Conservation (phyloP, 2,329 filamentous ascomycete genomes). For the Aspergillus texensis region DNA sequence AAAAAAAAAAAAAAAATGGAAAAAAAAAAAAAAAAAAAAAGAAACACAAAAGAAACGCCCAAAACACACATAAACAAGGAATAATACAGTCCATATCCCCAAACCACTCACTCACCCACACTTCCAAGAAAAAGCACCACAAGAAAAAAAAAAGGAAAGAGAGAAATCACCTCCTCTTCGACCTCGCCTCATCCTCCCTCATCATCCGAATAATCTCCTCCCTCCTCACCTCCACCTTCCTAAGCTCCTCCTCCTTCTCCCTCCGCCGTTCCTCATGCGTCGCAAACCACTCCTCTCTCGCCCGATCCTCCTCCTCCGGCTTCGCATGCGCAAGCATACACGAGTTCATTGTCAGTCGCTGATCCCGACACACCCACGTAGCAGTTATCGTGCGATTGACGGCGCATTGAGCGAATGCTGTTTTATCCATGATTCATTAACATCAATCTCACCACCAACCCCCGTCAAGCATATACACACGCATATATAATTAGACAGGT, state of each 20-base stretch:
- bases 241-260: conserved; percentile 66
- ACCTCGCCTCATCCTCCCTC: conserved; percentile 39
- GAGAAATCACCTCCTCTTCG: conserved; percentile 1
- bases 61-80: not conserved
- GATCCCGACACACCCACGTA: conserved; percentile 78
- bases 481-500: not conserved
- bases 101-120: not conserved
- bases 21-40: too few relatives aligned
- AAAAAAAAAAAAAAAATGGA: too few relatives aligned
- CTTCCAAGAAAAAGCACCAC: too few relatives aligned
- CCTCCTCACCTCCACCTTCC: conserved; percentile 41
- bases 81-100: not conserved
- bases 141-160: not conserved
- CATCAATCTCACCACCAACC: not conserved
- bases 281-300: conserved; percentile 91
- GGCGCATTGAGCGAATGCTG: conserved; percentile 91
- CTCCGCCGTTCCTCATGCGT: conserved; percentile 69
- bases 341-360: conserved; percentile 84
- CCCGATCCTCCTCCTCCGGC: conserved; percentile 80
- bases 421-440: not conserved
- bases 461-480: not conserved
- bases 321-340: conserved; percentile 91
- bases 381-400: conserved; percentile 82
- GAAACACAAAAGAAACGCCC: not conserved
- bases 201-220: conserved; percentile 46